Conservation (phyloP, 2,329 filamentous ascomycete species). For the Chalaropsis ovoidea region DNA sequence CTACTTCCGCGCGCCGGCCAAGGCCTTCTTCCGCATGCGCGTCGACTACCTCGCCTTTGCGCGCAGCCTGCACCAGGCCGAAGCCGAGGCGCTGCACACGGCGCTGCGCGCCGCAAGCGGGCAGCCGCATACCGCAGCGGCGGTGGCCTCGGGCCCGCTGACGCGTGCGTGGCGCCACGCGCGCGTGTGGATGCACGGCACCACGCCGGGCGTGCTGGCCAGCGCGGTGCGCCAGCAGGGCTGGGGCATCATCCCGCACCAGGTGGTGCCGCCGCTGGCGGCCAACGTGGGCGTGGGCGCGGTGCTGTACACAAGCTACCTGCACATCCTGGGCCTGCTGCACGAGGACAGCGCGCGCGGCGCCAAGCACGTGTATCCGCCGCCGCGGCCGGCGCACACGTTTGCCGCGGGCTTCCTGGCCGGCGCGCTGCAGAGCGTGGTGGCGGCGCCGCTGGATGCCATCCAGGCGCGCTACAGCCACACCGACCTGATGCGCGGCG, state of each 20-base stretch:
- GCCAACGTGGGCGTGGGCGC: conserved; percentile 66
- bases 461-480: conserved; percentile 63
- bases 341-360: conserved; percentile 52
- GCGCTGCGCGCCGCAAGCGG: conserved; percentile 18
- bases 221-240: conserved; percentile 60
- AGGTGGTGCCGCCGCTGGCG: conserved; percentile 64
- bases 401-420: conserved; percentile 62
- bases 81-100: conserved; percentile 30
- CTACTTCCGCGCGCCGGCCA: conserved; percentile 83
- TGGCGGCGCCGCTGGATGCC: conserved; percentile 66
- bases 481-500: conserved; percentile 36
- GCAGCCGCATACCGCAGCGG: too few relatives aligned
- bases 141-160: background rate
- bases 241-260: conserved; percentile 63
- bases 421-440: conserved; percentile 56
- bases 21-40: conserved; percentile 81
- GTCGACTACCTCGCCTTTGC: conserved; percentile 69
- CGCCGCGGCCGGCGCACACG: conserved; percentile 51
- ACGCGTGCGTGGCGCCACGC: conserved; percentile 30
- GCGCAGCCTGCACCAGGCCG: conserved; percentile 29
- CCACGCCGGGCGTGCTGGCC: conserved; percentile 58
- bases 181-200: conserved; percentile 48
- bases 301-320: conserved; percentile 64
- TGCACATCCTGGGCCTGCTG: conserved; percentile 55
- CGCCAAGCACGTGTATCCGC: conserved; percentile 57